Base-by-base conservation (phyloP, 257 asterid genomes). In the Penstemon barbatus region DNA sequence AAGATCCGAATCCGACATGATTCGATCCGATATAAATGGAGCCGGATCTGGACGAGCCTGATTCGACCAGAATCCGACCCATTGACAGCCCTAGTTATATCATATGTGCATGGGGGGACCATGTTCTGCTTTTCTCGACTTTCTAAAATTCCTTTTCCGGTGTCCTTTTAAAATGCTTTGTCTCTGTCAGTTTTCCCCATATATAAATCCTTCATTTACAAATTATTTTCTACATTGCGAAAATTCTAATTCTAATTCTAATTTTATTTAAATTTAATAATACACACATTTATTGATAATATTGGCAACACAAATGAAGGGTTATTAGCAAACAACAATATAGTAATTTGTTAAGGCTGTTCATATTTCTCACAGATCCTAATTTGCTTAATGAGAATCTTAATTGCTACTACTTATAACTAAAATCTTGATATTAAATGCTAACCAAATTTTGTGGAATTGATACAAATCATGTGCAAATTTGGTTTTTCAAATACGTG, bases 391-490 rank as follows among this genome's bases (percentile, higher is more conserved):
- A 9, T 49, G 15, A 3, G 54, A 49, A 49, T 49, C 54, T 49
- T 49, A 49, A 49, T 49, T 49, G 10, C 36, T 53, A 13, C 38
- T 12, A 19, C 18, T 69, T 39, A n/a, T 59, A 40, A 43, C 52
- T 75, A 36, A 33, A 25, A 36, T 25, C 5, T 8, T 36, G 6
- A 57, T 5, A 40, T 41, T 41, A 12, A 60, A 61, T 54, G 61
- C 9, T 43, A 43, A 57, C 15, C 45, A 45, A 57, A 61, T 57
- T 33, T 36, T 10, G 44, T 37, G 18, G 44, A n/a, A n/a, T 37
- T 71, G 53, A 44, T 66, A 68, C 15, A 3, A 55, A 51, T 70
- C 82, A 77, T 71, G 79, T 77, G 82, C 69, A 52, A 25, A 44
- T 58, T 67, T 50, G 37, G 41, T 65, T 36, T 33, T 45, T 74